Evolutionary conservation across 169 alveolate genomes (phyloP), one percentile per base, ranked within the genome.

Genomic region (Plasmodium yoelii): DNA sequence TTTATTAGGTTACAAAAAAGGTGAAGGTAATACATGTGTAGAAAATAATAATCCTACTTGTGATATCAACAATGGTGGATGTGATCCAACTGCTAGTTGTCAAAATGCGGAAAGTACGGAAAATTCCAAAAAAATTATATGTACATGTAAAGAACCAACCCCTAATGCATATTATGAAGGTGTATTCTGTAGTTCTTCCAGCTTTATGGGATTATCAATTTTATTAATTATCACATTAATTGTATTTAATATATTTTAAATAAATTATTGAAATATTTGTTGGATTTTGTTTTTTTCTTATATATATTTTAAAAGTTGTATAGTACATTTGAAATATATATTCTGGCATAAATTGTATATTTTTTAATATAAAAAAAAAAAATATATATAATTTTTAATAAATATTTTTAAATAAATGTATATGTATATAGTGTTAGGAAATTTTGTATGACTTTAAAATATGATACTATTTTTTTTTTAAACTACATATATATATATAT

Each of bases 111-210:
- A 77, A 7, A 51, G 10, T 8, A 34, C 1, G 42, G 7, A 34
- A 1, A 3, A 34, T 34, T 3, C 42, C 42, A 63, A 77, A 1
- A 1, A 77, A 57, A 51, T 77, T 26, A 46, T 18, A 2, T 77
- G 88, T 77, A 39, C 39, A 15, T 77, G 88, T 77, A 49, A n/a
- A 22, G 44, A 19, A 12, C 67, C 28, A 15, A 22, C 42, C 15
- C 63, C 88, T 46, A 24, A 63, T 15, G 61, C 88, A 46, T 28
- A 63, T 5, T 64, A 13, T 7, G 51, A 28, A 7, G 88, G 88
- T 47, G 61, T 77, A 46, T 77, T 77, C 88, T 77, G 88, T 65
- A 51, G 88, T 44, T 77, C 88, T 26, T 77, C 88, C 12, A 63
- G 72, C 18, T 77, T 63, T 75, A 26, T 77, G 24, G 47, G 88